Conservation (phyloP, 163 green algal genomes). For the Prototheca wickerhamii region DNA sequence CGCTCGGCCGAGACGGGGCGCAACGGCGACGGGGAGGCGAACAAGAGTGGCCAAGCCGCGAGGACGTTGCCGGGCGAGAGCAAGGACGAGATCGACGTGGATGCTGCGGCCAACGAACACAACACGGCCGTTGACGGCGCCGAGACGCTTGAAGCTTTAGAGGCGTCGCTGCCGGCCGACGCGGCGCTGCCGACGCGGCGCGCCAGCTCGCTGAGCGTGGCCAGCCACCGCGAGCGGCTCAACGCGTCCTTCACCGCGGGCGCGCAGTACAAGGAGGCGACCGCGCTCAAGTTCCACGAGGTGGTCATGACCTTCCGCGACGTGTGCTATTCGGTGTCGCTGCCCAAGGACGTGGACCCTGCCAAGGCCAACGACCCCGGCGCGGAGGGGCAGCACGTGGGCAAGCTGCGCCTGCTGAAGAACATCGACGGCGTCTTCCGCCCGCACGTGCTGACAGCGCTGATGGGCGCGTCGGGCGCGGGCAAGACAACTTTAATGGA, state of each 20-base stretch:
- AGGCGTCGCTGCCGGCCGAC: background rate
- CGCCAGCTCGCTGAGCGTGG: background rate
- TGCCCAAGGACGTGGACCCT: slow-evolving; percentile 5
- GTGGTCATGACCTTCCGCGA: slow-evolving; percentile 15
- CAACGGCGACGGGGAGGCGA: too few relatives aligned
- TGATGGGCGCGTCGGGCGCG: slow-evolving; percentile 65
- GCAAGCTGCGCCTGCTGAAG: slow-evolving; percentile 51
- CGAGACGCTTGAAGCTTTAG: background rate
- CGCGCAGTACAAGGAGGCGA: slow-evolving; percentile 6
- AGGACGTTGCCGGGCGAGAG: background rate
- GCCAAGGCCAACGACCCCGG: background rate
- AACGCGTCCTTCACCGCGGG: slow-evolving; percentile 1
- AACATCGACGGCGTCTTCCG: slow-evolving; percentile 55
- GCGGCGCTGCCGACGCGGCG: background rate
- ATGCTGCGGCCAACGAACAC: background rate
- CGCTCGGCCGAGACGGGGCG: too few relatives aligned
- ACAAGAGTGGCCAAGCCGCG: background rate
- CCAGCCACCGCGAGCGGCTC: background rate
- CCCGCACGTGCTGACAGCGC: slow-evolving; percentile 58
- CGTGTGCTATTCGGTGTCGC: slow-evolving; percentile 8
- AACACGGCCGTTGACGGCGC: background rate
- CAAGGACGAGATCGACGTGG: background rate
- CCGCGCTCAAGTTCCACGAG: slow-evolving; percentile 1
- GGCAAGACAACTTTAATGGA: slow-evolving; percentile 78
- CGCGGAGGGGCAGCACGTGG: slow-evolving; percentile 1